Conservation (phyloP, 805 yeast species). For the Suhomyces faveliae region DNA sequence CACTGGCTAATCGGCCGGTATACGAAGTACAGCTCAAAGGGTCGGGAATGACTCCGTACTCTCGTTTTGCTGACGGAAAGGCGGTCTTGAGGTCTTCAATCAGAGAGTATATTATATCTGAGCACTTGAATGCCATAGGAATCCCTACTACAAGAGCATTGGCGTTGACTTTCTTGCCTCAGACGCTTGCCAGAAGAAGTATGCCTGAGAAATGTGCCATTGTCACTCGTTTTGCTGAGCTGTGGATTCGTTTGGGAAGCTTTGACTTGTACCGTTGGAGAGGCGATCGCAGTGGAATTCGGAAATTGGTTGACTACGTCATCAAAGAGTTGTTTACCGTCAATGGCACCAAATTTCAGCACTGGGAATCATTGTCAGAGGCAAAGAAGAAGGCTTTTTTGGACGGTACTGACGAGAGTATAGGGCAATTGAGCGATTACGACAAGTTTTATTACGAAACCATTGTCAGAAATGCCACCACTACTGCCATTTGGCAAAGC, state of each 20-base stretch:
- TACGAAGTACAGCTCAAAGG: conserved; percentile 87
- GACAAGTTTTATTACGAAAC: conserved; percentile 72
- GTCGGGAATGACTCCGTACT: conserved; percentile 86
- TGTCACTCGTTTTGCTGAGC: conserved; percentile 77
- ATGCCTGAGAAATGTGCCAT: conserved; percentile 80
- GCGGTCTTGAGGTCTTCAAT: conserved; percentile 87
- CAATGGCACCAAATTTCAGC: conserved; percentile 25
- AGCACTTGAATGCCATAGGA: conserved; percentile 74
- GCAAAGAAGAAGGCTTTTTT: conserved; percentile 15
- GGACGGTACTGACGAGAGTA: conserved; percentile 17
- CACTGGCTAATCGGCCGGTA: conserved; percentile 28
- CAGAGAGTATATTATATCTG: conserved; percentile 84
- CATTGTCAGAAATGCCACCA: conserved; percentile 67
- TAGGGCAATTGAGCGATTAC: conserved; percentile 53
- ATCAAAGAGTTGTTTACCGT: conserved; percentile 59
- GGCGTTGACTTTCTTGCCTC: conserved; percentile 68
- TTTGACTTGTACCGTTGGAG: conserved; percentile 81
- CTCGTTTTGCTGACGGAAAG: conserved; percentile 95
- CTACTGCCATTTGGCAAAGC: conserved; percentile 83
- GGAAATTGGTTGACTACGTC: conserved; percentile 67
- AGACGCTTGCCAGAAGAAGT: conserved; percentile 71
- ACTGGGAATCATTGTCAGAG: conserved; percentile 22
- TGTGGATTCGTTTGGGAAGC: conserved; percentile 86
- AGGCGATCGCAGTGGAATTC: conserved; percentile 62
- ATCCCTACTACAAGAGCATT: conserved; percentile 87